Percentiles rank a stretch among this genome's conserved stretches.
These are phyloP conservation scores for Pisolithus orientalis DNA, from an alignment of 768 basidiomycete genomes.

Conservation along the genomic window DNA sequence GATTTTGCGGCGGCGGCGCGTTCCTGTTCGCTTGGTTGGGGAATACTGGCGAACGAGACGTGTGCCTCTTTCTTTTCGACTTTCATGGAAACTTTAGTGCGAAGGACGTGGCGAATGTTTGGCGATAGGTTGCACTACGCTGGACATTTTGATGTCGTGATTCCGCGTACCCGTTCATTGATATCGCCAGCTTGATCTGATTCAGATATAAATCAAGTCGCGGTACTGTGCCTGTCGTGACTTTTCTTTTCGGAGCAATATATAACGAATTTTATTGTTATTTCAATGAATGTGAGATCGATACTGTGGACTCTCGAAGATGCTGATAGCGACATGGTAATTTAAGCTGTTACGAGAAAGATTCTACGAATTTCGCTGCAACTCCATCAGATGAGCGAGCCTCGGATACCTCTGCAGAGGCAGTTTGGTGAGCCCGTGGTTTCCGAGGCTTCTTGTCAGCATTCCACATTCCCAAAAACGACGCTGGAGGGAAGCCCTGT, in stretches of 20 bases:
- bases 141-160: not conserved
- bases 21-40: constrained; percentile 5
- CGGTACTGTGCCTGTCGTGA: too few species aligned
- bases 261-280: too few species aligned
- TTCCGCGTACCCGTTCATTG: not conserved
- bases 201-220: not conserved
- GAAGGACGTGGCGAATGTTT: not conserved
- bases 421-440: not conserved
- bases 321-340: too few species aligned
- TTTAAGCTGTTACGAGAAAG: too few species aligned
- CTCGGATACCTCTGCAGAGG: not conserved
- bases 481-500: constrained; percentile 10
- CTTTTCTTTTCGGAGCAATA: too few species aligned
- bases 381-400: not conserved
- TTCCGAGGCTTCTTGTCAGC: not conserved
- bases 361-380: too few species aligned
- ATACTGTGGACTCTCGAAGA: too few species aligned
- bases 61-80: constrained; percentile 2
- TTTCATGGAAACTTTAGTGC: not conserved
- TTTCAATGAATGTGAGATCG: too few species aligned
- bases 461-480: not conserved
- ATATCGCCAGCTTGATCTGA: constrained; percentile 1
- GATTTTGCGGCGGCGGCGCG: constrained; percentile 21
- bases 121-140: too few species aligned
- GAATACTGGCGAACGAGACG: not conserved